A percentile compares a stretch with the other conserved stretches of the same genome.
Evolutionary conservation across 805 yeast genomes (phyloP).

Genomic region (Schizosaccharomyces osmophilus): DNA sequence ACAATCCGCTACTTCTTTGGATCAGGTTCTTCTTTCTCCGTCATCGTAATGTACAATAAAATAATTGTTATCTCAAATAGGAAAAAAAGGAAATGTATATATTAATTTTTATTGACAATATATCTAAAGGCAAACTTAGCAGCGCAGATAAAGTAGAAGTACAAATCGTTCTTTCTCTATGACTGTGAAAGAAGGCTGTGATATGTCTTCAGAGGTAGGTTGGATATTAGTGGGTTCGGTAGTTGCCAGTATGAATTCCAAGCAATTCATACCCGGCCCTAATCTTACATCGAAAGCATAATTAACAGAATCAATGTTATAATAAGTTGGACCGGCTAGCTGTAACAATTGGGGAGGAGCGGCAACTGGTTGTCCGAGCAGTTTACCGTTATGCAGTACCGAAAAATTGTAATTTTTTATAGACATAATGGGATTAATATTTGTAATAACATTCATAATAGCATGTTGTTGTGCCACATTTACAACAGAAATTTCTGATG

Average conservation of each 20-base stretch:
- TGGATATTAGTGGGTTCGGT: background rate
- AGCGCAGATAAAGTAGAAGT: background rate
- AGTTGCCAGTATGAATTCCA: background rate
- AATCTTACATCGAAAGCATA: background rate
- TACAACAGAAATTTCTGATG: background rate
- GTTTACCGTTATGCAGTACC: background rate
- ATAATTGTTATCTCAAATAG: background rate
- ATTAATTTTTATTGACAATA: background rate
- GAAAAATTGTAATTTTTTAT: background rate
- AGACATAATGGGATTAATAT: background rate
- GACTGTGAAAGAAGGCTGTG: too few species aligned
- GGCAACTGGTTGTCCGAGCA: background rate
- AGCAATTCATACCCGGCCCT: background rate
- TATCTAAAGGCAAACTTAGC: background rate
- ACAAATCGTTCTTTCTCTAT: background rate
- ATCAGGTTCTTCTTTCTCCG: background rate
- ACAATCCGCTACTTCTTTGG: background rate
- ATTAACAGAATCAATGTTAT: background rate
- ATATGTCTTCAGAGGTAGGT: too few species aligned
- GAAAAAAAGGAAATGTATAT: background rate
- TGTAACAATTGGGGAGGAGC: background rate
- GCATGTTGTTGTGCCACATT: background rate
- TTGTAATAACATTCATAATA: background rate
- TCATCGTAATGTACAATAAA: background rate
- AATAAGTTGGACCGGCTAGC: background rate